Conservation (phyloP, 805 yeast genomes). For the Jamesozyma piceae region DNA sequence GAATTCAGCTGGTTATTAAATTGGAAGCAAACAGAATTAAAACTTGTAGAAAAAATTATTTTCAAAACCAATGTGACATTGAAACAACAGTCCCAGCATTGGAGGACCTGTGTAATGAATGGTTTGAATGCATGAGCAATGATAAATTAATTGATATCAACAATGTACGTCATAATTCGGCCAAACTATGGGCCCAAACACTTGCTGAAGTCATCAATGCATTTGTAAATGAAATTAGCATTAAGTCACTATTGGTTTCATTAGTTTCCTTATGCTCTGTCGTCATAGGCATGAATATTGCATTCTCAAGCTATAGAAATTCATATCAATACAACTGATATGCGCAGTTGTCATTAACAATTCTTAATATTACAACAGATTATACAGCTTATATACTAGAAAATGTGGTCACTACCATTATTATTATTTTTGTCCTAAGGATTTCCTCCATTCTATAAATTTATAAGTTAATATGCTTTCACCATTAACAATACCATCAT, state of each 20-base stretch:
- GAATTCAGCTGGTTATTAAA: conserved; percentile 52
- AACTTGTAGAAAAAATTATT: conserved; percentile 58
- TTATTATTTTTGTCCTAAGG: conserved; percentile 4
- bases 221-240: conserved; percentile 59
- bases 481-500: conserved; percentile 33
- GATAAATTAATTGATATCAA: conserved; percentile 35
- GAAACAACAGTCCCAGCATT: conserved; percentile 62
- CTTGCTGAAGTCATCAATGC: conserved; percentile 76
- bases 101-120: conserved; percentile 55
- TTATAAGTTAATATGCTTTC: conserved; percentile 36
- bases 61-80: conserved; percentile 61
- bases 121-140: conserved; percentile 67
- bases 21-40: conserved; percentile 56
- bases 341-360: too few species aligned
- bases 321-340: neutral
- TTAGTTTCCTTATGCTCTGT: conserved; percentile 41
- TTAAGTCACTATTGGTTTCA: conserved; percentile 53
- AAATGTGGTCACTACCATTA: too few species aligned
- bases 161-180: conserved; percentile 41
- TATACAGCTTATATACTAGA: neutral
- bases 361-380: too few species aligned
- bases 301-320: conserved; percentile 37
- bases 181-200: conserved; percentile 69
- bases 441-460: conserved; percentile 45
- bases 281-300: conserved; percentile 41